These are phyloP conservation scores for Tetrapisispora pingtungensis DNA, from an alignment of 805 yeast species.

Conservation along the genomic window DNA sequence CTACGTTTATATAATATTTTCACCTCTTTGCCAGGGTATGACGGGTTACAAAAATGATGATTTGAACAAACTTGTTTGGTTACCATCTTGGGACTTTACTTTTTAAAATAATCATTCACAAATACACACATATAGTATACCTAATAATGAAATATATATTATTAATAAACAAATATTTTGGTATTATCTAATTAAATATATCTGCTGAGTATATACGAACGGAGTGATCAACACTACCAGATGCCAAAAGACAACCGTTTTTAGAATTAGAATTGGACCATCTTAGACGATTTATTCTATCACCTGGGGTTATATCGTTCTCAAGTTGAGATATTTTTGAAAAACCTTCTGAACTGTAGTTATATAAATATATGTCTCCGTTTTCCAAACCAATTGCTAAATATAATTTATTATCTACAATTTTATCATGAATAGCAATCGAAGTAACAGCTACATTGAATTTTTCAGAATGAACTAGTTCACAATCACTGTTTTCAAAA, in stretches of 20 bases:
- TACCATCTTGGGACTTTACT: conserved; percentile 45
- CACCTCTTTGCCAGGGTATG: conserved; percentile 80
- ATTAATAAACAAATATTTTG: not conserved
- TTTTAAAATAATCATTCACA: conserved; percentile 10
- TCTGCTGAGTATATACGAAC: conserved; percentile 31
- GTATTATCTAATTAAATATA: not conserved
- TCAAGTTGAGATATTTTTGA: conserved; percentile 29
- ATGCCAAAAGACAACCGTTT: conserved; percentile 37
- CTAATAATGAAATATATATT: not conserved
- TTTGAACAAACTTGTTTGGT: conserved; percentile 43
- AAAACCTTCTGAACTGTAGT: conserved; percentile 28
- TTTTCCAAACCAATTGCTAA: conserved; percentile 63
- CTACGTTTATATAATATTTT: conserved; percentile 48
- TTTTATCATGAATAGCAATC: conserved; percentile 37
- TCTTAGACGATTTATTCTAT: conserved; percentile 48
- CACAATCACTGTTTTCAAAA: conserved; percentile 30
- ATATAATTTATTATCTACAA: conserved; percentile 25
- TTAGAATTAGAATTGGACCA: conserved; percentile 35
- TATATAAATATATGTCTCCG: conserved; percentile 46
- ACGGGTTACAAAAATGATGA: conserved; percentile 36
- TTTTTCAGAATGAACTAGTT: conserved; percentile 34
- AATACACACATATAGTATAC: too few species aligned
- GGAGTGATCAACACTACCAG: conserved; percentile 56
- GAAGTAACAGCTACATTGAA: conserved; percentile 57
- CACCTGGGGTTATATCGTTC: conserved; percentile 43